These are phyloP conservation scores for Teratosphaeria zuluensis DNA, from an alignment of 2,329 filamentous ascomycete genomes.

Conservation along the genomic window DNA sequence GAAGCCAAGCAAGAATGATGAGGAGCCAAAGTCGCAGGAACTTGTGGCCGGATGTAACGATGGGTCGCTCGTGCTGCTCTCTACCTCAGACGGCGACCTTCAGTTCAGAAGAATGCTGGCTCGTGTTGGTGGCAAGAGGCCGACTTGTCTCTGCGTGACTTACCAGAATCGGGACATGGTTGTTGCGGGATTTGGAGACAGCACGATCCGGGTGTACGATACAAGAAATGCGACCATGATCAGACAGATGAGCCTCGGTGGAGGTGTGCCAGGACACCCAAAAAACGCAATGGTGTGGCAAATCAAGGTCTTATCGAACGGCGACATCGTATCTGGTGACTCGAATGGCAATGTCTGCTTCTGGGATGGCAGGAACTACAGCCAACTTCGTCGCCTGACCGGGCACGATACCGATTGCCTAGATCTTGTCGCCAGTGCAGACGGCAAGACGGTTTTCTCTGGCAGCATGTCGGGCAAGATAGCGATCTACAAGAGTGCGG, in stretches of 20 bases:
- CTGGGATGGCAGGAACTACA: constrained; percentile 89
- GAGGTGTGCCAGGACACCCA: constrained; percentile 63
- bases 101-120: constrained; percentile 68
- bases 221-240: constrained; percentile 66
- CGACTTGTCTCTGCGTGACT: constrained; percentile 79
- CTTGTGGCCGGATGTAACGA: constrained; percentile 85
- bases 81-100: constrained; percentile 74
- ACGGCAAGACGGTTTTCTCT: constrained; percentile 75
- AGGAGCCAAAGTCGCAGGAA: constrained; percentile 38
- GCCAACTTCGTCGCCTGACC: constrained; percentile 74
- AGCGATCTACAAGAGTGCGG: constrained; percentile 63
- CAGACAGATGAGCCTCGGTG: constrained; percentile 76
- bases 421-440: constrained; percentile 70
- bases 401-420: constrained; percentile 84
- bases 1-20: constrained; percentile 25
- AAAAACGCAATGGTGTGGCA: constrained; percentile 90
- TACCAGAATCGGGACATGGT: constrained; percentile 78
- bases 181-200: constrained; percentile 90
- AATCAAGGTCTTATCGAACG: constrained; percentile 76
- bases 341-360: constrained; percentile 88
- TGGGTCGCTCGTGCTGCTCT: constrained; percentile 77
- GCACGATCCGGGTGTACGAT: constrained; percentile 86
- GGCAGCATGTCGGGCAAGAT: constrained; percentile 87
- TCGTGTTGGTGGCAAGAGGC: constrained; percentile 69
- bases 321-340: constrained; percentile 88